These are phyloP conservation scores for Ustilago hordei DNA, from an alignment of 1,284 basidiomycete genomes.

Conservation along the genomic window DNA sequence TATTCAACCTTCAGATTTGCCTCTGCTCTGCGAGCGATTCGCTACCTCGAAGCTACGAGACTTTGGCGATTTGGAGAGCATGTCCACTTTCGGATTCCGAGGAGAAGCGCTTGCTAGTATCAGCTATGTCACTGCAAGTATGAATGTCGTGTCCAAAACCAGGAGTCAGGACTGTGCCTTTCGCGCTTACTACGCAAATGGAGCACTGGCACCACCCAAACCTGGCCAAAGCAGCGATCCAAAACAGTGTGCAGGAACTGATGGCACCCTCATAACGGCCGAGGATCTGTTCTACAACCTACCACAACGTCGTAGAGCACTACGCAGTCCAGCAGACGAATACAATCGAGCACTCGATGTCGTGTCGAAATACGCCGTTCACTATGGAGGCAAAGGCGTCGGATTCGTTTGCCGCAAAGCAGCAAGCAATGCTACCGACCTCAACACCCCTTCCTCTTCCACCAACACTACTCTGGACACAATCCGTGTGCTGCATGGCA, in stretches of 20 bases:
- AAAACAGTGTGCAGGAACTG: slow-evolving; percentile 90
- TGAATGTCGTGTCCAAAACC: slow-evolving; percentile 86
- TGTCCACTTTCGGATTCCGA: slow-evolving; percentile 94
- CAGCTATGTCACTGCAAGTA: slow-evolving; percentile 85
- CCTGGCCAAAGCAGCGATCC: slow-evolving; percentile 71
- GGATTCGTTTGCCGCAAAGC: slow-evolving; percentile 77
- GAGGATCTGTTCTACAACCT: slow-evolving; percentile 97
- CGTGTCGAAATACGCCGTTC: slow-evolving; percentile 85
- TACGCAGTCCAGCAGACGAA: slow-evolving; percentile 89
- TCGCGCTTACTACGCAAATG: slow-evolving; percentile 61
- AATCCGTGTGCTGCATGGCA: slow-evolving; percentile 85
- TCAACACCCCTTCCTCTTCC: slow-evolving; percentile 80
- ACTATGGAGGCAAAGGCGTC: slow-evolving; percentile 72
- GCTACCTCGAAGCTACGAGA: slow-evolving; percentile 92
- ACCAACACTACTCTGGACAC: slow-evolving; percentile 77
- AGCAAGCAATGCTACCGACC: slow-evolving; percentile 72
- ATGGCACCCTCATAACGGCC: slow-evolving; percentile 92
- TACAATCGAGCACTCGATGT: slow-evolving; percentile 92
- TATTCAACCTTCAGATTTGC: slow-evolving; percentile 81
- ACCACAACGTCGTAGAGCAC: slow-evolving; percentile 85
- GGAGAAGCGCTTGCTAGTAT: slow-evolving; percentile 98
- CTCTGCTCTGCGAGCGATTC: slow-evolving; percentile 92
- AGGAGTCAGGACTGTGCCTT: slow-evolving; percentile 58
- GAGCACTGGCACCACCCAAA: slow-evolving; percentile 51
- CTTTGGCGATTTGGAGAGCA: slow-evolving; percentile 86